Percentiles rank a stretch among this genome's conserved stretches.
Evolutionary conservation across 2,329 filamentous ascomycete species (phyloP).

Genomic region (Penicillium brasilianum): DNA sequence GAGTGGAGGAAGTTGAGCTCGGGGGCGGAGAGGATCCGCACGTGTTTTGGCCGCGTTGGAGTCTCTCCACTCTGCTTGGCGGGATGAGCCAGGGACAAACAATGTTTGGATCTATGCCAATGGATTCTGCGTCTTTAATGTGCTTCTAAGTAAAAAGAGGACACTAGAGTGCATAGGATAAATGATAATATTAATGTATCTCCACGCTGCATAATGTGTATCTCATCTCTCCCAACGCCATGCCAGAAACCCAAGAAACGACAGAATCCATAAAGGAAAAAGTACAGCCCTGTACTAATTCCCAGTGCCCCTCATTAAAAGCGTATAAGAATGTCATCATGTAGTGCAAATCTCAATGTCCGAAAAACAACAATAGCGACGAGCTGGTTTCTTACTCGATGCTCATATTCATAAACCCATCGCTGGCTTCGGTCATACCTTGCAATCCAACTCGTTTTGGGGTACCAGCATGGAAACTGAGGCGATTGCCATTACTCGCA

Average conservation of each 20-base stretch:
- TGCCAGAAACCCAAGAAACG: constrained; percentile 12
- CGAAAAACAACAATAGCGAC: neutral
- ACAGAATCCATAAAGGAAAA: neutral
- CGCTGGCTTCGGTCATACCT: constrained; percentile 94
- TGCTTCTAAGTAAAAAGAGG: neutral
- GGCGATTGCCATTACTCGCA: constrained; percentile 40
- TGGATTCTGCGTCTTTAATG: neutral
- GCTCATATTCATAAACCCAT: constrained; percentile 95
- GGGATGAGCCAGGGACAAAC: too few relatives aligned
- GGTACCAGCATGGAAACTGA: constrained; percentile 51
- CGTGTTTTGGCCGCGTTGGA: constrained; percentile 18
- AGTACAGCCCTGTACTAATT: neutral
- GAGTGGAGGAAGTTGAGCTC: constrained; percentile 27
- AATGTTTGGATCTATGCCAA: neutral
- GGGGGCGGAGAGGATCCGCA: constrained; percentile 29
- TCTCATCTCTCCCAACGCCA: constrained; percentile 16
- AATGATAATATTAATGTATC: constrained; percentile 16
- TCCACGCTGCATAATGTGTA: constrained; percentile 19
- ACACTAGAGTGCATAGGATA: neutral
- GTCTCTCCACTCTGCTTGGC: neutral
- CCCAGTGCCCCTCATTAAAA: neutral
- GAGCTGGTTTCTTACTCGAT: constrained; percentile 67
- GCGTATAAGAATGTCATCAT: neutral
- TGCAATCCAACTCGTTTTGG: constrained; percentile 75
- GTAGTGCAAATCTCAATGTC: neutral